Percentiles rank a stretch among this genome's conserved stretches.
Conservation (phyloP, 2,329 filamentous ascomycete species). For the Sporothrix curviconia region DNA sequence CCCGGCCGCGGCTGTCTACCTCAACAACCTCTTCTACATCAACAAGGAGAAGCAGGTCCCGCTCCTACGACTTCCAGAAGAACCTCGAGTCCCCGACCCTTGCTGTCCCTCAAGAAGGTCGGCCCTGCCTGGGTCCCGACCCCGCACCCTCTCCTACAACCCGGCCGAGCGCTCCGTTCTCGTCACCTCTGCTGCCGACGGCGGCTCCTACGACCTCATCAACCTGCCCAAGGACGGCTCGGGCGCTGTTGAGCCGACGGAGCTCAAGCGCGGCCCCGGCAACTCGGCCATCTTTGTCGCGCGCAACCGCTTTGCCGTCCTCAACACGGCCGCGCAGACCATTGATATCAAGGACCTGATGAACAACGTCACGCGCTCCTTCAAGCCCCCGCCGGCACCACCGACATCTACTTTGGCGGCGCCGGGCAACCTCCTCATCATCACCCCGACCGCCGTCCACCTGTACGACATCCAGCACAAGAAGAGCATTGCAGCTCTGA, state of each 20-base stretch:
- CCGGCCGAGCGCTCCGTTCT: slow-evolving; percentile 93
- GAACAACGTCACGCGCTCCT: slow-evolving; percentile 90
- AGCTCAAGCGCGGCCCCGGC: slow-evolving; percentile 84
- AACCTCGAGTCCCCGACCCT: slow-evolving; percentile 83
- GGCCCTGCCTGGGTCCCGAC: slow-evolving; percentile 94
- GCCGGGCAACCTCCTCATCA: slow-evolving; percentile 89
- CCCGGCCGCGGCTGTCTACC: slow-evolving; percentile 85
- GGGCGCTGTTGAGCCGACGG: slow-evolving; percentile 83
- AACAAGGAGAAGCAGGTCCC: slow-evolving; percentile 98
- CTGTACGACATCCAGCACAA: slow-evolving; percentile 98
- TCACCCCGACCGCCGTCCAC: slow-evolving; percentile 80
- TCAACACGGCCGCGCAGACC: slow-evolving; percentile 75
- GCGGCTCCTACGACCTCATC: slow-evolving; percentile 88
- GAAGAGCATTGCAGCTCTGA: slow-evolving; percentile 85
- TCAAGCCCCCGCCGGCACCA: slow-evolving; percentile 90
- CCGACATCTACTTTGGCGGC: slow-evolving; percentile 94
- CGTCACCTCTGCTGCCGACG: slow-evolving; percentile 85
- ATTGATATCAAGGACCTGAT: slow-evolving; percentile 96
- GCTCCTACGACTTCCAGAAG: slow-evolving; percentile 94
- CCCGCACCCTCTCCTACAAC: slow-evolving; percentile 91
- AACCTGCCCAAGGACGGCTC: slow-evolving; percentile 86
- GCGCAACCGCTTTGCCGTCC: slow-evolving; percentile 91
- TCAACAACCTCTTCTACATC: slow-evolving; percentile 95
- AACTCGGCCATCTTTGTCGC: slow-evolving; percentile 96
- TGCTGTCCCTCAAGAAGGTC: slow-evolving; percentile 92